Conservation (phyloP, 306 rosid species). For the Prunus kanzakura region DNA sequence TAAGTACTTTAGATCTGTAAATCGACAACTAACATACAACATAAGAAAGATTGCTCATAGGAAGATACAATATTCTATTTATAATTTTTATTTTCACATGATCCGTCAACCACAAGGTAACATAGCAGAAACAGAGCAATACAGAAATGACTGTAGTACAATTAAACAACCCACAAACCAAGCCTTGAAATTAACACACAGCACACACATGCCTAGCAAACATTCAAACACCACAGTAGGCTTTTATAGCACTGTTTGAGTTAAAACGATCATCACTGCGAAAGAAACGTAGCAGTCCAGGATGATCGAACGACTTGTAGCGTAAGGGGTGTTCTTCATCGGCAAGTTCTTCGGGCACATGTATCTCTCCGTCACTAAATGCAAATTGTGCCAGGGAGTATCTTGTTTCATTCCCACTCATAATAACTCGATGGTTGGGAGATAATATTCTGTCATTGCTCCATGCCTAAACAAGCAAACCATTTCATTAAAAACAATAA, state of each 20-base stretch:
- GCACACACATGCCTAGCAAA: not conserved
- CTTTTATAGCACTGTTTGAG: conserved; percentile 29
- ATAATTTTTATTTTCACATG: not conserved
- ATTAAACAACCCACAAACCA: not conserved
- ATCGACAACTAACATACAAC: not conserved
- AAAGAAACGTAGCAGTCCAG: conserved; percentile 44
- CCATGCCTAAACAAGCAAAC: conserved; percentile 54
- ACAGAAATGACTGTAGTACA: not conserved
- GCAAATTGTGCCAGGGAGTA: conserved; percentile 64
- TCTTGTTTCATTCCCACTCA: conserved; percentile 56
- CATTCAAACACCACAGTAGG: conserved; percentile 33
- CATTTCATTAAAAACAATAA: too few species aligned
- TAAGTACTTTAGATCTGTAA: too few species aligned
- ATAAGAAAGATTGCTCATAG: too few species aligned
- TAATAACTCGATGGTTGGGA: conserved; percentile 59
- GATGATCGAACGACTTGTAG: conserved; percentile 68
- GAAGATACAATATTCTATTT: not conserved
- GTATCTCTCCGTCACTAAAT: conserved; percentile 49
- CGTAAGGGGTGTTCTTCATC: conserved; percentile 55
- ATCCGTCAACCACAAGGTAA: not conserved
- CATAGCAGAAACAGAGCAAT: not conserved
- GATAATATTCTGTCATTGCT: conserved; percentile 73
- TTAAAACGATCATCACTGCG: conserved; percentile 16
- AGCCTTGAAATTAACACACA: not conserved
- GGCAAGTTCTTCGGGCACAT: conserved; percentile 56